A percentile compares a stretch with the other conserved stretches of the same genome.
Conservation (phyloP, 2,329 filamentous ascomycete genomes). For the Aspergillus brasiliensis region DNA sequence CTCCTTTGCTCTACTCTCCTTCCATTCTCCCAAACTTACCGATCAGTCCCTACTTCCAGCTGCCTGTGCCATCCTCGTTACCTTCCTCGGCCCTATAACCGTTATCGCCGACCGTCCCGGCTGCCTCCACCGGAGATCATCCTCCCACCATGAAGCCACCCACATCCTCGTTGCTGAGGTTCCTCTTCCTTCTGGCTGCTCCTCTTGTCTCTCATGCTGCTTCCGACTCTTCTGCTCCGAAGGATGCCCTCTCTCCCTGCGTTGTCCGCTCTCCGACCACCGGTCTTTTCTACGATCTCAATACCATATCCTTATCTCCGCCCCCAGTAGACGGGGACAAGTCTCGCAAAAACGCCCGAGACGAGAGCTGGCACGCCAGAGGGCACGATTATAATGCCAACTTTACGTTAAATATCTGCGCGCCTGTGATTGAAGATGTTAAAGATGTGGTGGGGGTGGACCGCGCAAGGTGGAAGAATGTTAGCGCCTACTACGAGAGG, state of each 20-base stretch:
- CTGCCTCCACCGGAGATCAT: slow-evolving; percentile 9
- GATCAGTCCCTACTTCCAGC: neutral
- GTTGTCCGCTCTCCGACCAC: slow-evolving; percentile 64
- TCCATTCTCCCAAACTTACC: neutral
- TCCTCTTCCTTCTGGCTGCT: slow-evolving; percentile 37
- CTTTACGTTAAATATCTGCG: slow-evolving; percentile 55
- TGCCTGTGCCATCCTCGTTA: neutral
- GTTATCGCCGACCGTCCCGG: slow-evolving; percentile 11
- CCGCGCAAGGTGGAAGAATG: slow-evolving; percentile 45
- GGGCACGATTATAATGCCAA: slow-evolving; percentile 55
- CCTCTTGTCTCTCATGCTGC: slow-evolving; percentile 36
- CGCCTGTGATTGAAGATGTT: slow-evolving; percentile 51
- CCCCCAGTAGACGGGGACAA: slow-evolving; percentile 47
- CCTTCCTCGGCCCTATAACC: neutral
- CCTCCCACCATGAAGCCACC: slow-evolving; percentile 39
- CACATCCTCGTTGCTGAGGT: slow-evolving; percentile 29
- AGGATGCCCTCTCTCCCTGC: slow-evolving; percentile 56
- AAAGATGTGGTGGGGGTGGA: slow-evolving; percentile 51
- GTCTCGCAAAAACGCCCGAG: slow-evolving; percentile 38
- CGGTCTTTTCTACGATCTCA: slow-evolving; percentile 66
- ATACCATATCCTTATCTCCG: slow-evolving; percentile 55
- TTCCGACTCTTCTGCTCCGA: slow-evolving; percentile 43
- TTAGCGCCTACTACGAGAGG: slow-evolving; percentile 53
- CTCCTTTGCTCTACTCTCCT: neutral
- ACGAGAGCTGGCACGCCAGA: slow-evolving; percentile 51